These are phyloP conservation scores for Hirsutella minnesotensis DNA, from an alignment of 2,329 filamentous ascomycete genomes.

Conservation along the genomic window DNA sequence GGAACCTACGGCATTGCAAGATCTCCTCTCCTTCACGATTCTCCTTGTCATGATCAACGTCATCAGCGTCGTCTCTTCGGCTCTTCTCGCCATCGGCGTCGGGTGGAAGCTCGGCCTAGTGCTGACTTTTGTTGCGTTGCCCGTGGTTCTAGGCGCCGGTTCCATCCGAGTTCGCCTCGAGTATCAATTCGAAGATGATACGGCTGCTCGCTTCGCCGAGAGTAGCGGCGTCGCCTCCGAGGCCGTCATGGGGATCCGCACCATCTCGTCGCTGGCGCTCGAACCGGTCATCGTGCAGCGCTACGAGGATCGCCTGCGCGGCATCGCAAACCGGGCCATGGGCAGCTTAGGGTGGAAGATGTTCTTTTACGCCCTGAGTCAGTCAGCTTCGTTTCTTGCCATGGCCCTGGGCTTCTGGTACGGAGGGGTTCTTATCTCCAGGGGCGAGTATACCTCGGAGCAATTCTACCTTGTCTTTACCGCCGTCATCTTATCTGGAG, in stretches of 20 bases:
- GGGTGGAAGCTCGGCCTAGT: constrained; percentile 41
- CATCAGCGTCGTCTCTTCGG: constrained; percentile 31
- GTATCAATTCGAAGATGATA: constrained; percentile 31
- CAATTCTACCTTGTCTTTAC: constrained; percentile 41
- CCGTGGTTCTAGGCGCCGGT: constrained; percentile 31
- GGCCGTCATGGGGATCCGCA: constrained; percentile 35
- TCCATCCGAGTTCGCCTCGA: constrained; percentile 38
- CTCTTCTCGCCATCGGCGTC: constrained; percentile 30
- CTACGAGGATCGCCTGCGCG: constrained; percentile 19
- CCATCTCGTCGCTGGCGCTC: constrained; percentile 34
- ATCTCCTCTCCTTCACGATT: constrained; percentile 36
- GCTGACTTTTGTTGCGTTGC: constrained; percentile 31
- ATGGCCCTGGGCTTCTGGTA: too few relatives aligned
- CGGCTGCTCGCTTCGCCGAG: constrained; percentile 27
- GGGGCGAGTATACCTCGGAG: constrained; percentile 31
- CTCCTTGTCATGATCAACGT: constrained; percentile 33
- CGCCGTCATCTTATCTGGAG: constrained; percentile 33
- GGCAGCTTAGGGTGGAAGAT: constrained; percentile 23
- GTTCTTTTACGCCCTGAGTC: constrained; percentile 27
- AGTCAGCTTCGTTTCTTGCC: constrained; percentile 24
- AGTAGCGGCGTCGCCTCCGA: constrained; percentile 38
- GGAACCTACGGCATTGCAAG: constrained; percentile 34
- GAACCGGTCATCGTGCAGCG: constrained; percentile 28
- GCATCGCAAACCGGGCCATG: constrained; percentile 18
- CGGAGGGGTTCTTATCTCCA: constrained; percentile 26